Evolutionary conservation across 192 early-diverging fungal genomes (phyloP).

Genomic region (Backusella liffmaniae): DNA sequence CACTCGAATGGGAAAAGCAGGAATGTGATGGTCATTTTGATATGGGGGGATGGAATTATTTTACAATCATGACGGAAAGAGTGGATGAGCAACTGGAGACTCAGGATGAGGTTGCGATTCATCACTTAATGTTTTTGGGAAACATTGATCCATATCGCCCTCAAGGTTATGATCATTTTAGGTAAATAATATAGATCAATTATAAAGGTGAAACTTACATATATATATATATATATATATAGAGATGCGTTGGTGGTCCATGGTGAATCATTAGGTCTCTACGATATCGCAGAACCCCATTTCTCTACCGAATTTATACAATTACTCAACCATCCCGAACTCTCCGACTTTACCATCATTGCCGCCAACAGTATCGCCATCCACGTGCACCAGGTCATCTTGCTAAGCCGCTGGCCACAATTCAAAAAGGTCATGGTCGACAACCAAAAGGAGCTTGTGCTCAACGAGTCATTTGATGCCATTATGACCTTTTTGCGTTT

Average conservation of each 20-base stretch:
- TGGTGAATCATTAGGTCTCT: slow-evolving; percentile 52
- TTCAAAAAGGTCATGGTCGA: slow-evolving; percentile 49
- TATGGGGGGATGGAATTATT: slow-evolving; percentile 58
- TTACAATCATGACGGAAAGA: slow-evolving; percentile 44
- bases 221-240: not conserved
- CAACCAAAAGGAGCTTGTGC: slow-evolving; percentile 51
- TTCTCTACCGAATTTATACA: slow-evolving; percentile 42
- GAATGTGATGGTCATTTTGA: slow-evolving; percentile 50
- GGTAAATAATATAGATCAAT: slow-evolving; percentile 4
- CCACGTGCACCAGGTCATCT: slow-evolving; percentile 54
- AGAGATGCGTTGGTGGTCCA: slow-evolving; percentile 53
- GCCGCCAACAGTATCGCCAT: slow-evolving; percentile 42
- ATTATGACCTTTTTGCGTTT: slow-evolving; percentile 53
- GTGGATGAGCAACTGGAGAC: slow-evolving; percentile 11
- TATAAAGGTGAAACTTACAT: not conserved
- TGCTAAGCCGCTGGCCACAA: slow-evolving; percentile 60
- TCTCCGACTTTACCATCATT: slow-evolving; percentile 56
- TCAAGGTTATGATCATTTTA: slow-evolving; percentile 56
- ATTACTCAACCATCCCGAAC: slow-evolving; percentile 50
- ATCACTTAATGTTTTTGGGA: slow-evolving; percentile 49
- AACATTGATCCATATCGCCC: slow-evolving; percentile 54
- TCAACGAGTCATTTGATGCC: slow-evolving; percentile 45
- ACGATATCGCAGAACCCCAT: slow-evolving; percentile 45
- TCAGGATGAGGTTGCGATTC: slow-evolving; percentile 27
- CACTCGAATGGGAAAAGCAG: slow-evolving; percentile 54